A percentile compares a stretch with the other conserved stretches of the same genome.
phyloP scores from a whole-genome alignment of 345 rosid species.

The Pugionium dolabratum region DNA sequence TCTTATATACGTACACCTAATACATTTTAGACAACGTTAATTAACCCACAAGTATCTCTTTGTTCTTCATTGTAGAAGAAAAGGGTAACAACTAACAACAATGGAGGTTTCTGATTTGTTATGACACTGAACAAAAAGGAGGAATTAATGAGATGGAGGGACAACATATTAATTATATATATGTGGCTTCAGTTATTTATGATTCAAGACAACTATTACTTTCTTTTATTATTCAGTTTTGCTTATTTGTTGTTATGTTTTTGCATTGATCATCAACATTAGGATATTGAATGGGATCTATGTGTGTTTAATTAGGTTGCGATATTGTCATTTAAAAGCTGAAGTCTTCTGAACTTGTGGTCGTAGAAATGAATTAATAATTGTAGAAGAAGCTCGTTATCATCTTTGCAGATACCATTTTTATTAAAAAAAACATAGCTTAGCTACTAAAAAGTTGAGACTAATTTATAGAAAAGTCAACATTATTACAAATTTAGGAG shows the following conservation, averaged over 20 bases:
- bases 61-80: conserved; percentile 24
- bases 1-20: background rate
- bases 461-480: conserved; percentile 34
- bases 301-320: no score
- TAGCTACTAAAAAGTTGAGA: conserved; percentile 31
- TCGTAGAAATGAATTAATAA: conserved; percentile 7
- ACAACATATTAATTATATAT: no score
- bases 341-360: background rate
- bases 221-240: no score
- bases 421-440: conserved; percentile 17
- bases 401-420: conserved; percentile 5
- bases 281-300: no score
- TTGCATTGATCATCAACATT: no score
- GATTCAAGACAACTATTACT: no score
- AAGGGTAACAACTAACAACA: background rate
- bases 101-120: conserved; percentile 27
- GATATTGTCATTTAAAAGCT: background rate
- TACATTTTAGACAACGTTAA: background rate
- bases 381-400: conserved; percentile 24
- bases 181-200: no score
- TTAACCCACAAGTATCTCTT: background rate
- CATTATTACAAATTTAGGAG: conserved; percentile 21
- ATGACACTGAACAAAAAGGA: conserved; percentile 21
- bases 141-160: background rate
- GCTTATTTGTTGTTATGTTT: no score